These are phyloP conservation scores for Metschnikowia borealis DNA, from an alignment of 805 yeast genomes.

Conservation along the genomic window DNA sequence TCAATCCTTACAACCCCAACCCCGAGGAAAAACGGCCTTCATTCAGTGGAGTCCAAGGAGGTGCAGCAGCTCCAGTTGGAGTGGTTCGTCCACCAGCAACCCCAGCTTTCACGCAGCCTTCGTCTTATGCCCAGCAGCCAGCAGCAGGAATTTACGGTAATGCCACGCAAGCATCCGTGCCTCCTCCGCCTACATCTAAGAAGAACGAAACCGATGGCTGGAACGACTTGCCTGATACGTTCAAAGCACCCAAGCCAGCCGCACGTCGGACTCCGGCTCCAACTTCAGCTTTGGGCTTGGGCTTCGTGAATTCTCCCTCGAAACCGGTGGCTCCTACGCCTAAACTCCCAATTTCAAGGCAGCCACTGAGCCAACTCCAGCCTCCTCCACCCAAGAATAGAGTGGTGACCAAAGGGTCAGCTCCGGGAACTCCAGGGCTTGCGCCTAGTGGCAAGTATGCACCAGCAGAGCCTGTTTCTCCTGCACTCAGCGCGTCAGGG, in stretches of 20 bases:
- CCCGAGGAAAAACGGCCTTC: conserved; percentile 9
- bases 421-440: conserved; percentile 6
- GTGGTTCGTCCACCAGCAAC: conserved; percentile 15
- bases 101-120: conserved; percentile 10
- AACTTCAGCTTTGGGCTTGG: conserved; percentile 22
- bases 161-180: conserved; percentile 4
- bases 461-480: conserved; percentile 22
- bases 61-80: conserved; percentile 6
- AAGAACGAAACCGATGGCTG: conserved; percentile 61
- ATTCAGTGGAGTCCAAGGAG: neutral
- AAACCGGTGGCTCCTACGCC: conserved; percentile 4
- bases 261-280: conserved; percentile 45
- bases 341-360: neutral
- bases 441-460: conserved; percentile 13
- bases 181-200: conserved; percentile 10
- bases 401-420: conserved; percentile 5
- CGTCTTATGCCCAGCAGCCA: neutral
- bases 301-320: neutral
- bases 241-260: conserved; percentile 31
- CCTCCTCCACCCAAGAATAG: conserved; percentile 14
- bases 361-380: neutral
- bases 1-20: conserved; percentile 15
- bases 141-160: neutral
- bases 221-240: conserved; percentile 63
- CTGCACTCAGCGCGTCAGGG: conserved; percentile 29